Evolutionary conservation across 805 yeast genomes (phyloP).

Genomic region (Saccharomycopsis sp.): DNA sequence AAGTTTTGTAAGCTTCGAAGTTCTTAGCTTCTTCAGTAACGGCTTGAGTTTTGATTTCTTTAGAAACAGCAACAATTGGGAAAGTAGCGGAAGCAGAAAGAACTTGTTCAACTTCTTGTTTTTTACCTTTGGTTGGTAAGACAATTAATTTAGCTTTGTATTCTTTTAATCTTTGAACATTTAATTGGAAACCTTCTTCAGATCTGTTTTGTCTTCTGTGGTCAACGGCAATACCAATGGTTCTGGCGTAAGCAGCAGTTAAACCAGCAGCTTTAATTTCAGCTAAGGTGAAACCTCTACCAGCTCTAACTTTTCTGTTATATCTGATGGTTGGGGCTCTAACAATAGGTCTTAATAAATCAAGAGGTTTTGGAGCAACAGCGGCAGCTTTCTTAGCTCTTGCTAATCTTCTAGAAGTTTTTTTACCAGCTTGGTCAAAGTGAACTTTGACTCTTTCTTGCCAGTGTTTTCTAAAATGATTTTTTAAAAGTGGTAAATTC

Average conservation of each 20-base stretch:
- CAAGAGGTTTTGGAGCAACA: slow-evolving; percentile 97
- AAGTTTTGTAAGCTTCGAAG: slow-evolving; percentile 85
- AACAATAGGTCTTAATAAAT: slow-evolving; percentile 92
- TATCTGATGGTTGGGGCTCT: slow-evolving; percentile 98
- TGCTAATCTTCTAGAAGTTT: slow-evolving; percentile 91
- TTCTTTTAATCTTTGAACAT: slow-evolving; percentile 94
- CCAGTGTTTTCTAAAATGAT: slow-evolving; percentile 99
- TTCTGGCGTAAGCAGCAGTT: slow-evolving; percentile 90
- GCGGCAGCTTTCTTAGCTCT: slow-evolving; percentile 91
- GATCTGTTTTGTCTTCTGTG: slow-evolving; percentile 99
- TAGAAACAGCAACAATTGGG: slow-evolving; percentile 80
- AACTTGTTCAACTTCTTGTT: slow-evolving; percentile 71
- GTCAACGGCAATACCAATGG: slow-evolving; percentile 97
- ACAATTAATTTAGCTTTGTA: slow-evolving; percentile 93
- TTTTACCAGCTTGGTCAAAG: slow-evolving; percentile 99
- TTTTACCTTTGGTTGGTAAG: slow-evolving; percentile 85
- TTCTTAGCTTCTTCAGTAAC: slow-evolving; percentile 55
- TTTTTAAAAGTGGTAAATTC: slow-evolving; percentile 98
- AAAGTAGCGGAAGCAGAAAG: slow-evolving; percentile 64
- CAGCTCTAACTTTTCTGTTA: slow-evolving; percentile 99
- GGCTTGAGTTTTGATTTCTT: slow-evolving; percentile 78
- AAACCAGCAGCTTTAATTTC: slow-evolving; percentile 98
- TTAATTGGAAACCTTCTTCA: slow-evolving; percentile 86
- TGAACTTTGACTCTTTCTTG: slow-evolving; percentile 99
- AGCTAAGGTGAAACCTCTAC: slow-evolving; percentile 97